These are phyloP conservation scores for Ustilaginoidea virens DNA, from an alignment of 2,329 filamentous ascomycete genomes.

Conservation along the genomic window DNA sequence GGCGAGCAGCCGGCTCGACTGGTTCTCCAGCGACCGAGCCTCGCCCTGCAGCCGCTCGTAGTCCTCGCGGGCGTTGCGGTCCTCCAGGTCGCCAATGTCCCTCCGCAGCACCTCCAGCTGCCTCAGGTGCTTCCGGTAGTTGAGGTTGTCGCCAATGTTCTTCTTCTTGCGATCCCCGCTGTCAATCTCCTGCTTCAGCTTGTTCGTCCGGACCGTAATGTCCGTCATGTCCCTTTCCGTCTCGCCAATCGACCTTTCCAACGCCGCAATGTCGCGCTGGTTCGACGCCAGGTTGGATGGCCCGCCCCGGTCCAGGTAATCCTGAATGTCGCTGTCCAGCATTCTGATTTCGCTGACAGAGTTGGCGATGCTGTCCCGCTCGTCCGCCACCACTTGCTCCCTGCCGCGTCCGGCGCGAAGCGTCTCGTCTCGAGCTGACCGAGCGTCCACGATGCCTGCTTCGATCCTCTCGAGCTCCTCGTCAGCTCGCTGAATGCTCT, in stretches of 20 bases:
- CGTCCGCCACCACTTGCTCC: conserved; percentile 56
- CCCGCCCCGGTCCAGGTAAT: conserved; percentile 65
- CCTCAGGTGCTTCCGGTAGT: conserved; percentile 61
- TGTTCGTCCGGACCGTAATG: conserved; percentile 57
- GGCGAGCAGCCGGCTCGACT: conserved; percentile 54
- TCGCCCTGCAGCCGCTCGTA: conserved; percentile 59
- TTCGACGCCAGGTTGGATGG: conserved; percentile 54
- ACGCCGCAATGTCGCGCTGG: conserved; percentile 48
- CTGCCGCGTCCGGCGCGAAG: conserved; percentile 54
- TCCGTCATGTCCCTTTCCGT: conserved; percentile 53
- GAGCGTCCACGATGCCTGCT: conserved; percentile 62
- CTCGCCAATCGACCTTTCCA: conserved; percentile 50
- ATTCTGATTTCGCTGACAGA: conserved; percentile 65
- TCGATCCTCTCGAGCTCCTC: conserved; percentile 57
- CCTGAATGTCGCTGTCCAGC: conserved; percentile 61
- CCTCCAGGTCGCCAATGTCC: conserved; percentile 62
- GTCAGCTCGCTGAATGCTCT: conserved; percentile 54
- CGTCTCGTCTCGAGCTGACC: conserved; percentile 62
- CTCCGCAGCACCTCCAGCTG: conserved; percentile 49
- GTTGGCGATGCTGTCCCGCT: conserved; percentile 54
- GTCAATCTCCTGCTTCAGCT: conserved; percentile 59
- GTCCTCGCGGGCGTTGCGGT: conserved; percentile 69
- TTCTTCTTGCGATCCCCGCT: conserved; percentile 73
- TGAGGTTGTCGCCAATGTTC: conserved; percentile 78
- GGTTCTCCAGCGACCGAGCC: conserved; percentile 48